Evolutionary conservation across 2,329 filamentous ascomycete genomes (phyloP), one percentile per base, ranked within the genome.

Genomic region (Fusarium caatingaense): DNA sequence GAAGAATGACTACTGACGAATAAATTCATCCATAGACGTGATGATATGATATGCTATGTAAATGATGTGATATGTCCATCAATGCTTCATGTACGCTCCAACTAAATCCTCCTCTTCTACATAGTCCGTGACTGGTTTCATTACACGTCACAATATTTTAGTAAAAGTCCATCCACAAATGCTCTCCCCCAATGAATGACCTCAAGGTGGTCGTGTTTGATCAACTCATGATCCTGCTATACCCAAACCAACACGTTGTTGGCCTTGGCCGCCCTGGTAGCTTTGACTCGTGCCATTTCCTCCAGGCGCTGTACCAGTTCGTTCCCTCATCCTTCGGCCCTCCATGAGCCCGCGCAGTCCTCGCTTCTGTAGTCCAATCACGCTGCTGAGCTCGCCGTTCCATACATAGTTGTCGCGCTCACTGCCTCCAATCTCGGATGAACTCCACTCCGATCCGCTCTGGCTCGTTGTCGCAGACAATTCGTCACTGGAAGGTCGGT

Each of bases 341-440:
- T 98, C 96, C 96, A 99, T 98, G 72, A 99, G 80, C 0, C 96
- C 96, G 63, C 95, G 86, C 37, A 99, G 80, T 0, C 96, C 96
- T 56, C 96, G 87, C 83, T 99, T 99, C 83, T 99, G 96, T 69
- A 99, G 79, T 0, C 96, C 96, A 72, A 99, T 97, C 5, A 98
- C 95, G 50, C 93, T 93, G 82, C 92, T 94, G 34, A 95, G 80
- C 82, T 97, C 88, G 61, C 91, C 90, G 75, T 87, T 83, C 95
- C 96, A 99, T 1, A 95, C 76, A 64, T 79, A 81, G 69, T 80
- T 80, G 64, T 87, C 84, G 18, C 82, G 82, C 49, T 84, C 84
- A 47, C 80, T 83, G 7, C 83, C 84, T 40, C 85, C 86, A 27
- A 84, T 75, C 61, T 88, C 85, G 1, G 84, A 86, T 55, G 84